Base-by-base conservation (phyloP, 257 asterid species). In the Solanum medicagineum region DNA sequence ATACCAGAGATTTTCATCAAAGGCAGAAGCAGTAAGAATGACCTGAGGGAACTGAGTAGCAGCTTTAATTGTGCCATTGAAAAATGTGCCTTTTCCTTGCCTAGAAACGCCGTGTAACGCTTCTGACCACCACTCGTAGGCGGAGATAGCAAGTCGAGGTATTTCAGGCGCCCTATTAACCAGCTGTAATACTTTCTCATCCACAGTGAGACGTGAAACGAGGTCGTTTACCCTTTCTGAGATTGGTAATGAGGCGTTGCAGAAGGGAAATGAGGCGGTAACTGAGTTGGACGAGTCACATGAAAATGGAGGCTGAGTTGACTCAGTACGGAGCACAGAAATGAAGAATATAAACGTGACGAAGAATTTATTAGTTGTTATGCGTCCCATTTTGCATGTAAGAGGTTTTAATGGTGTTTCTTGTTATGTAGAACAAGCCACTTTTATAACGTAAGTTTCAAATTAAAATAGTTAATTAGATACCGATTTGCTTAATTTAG, bases 111-210 rank as follows among this genome's bases (percentile, higher is more conserved):
- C 97, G 69, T 94, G 98, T 87, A 91, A 84, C 10, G 91, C 97
- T 86, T 93, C 98, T 56, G 95, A 93, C 98, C 98, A 93, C 98
- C 97, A 94, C 89, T 92, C 88, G 81, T 89, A 91, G 70, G 95
- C 93, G 84, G 98, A 91, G 85, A 94, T 84, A 24, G 86, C 90
- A 36, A 94, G 97, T 13, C 97, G 89, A 17, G 95, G 94, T 49
- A 94, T 80, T 84, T 92, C 93, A 12, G 92, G 89, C 13, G 94
- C 95, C 2, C 85, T 22, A 88, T 91, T 90, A 7, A 90, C 95
- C 0, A 94, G 94, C 86, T 92, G 97, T 44, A 87, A 59, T 22
- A 94, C 86, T 71, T 94, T 94, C 85, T 94, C 98, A 19, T 94
- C 97, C 63, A 93, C 87, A 0, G 91, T 93, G 3, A 94, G 90